Base-by-base conservation (phyloP, 805 yeast genomes). In the Pichia californica region DNA sequence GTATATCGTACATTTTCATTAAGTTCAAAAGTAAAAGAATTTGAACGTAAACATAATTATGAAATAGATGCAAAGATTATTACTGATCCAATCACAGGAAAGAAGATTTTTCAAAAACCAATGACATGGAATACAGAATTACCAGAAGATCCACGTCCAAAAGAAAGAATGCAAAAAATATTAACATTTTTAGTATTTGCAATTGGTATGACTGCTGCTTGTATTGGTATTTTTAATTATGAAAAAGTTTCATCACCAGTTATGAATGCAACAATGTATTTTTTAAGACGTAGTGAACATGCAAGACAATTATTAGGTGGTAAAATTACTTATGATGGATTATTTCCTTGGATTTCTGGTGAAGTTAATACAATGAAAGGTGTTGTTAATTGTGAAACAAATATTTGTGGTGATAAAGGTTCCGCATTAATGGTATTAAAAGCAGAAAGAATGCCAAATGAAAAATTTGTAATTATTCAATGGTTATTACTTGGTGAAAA, bases 231-330 rank as follows among this genome's bases (percentile, higher is more conserved):
- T 55, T 82, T 91, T 74, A 89, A 93, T 69, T 89, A 91, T 64
- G 99, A 93, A 61, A 89, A 88, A 61, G 80, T 88, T 16, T 79
- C 84, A 36, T 86, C 96, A 13, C 97, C 98, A 1, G 76, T 91
- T 46, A 83, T 91, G 54, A 76, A 83, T 32, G 89, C 95, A 7
- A 83, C 96, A 4, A 68, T 93, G 61, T 88, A 87, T 62, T 83
- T 87, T 50, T 66, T 91, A 53, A 77, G 99, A 58, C 73, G 96
- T 57, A 82, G 91, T 2, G 70, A 73, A 9, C 49, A 65, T 35
- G 88, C 88, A 10, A 70, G 77, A 43, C 76, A 74, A 20, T 57
- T 66, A 3, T 66, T 91, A 37, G 98, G 98, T 16, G 76, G 74
- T 37, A 80, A 84, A 55, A 84, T 91, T 50, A 79, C 79, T 31